phyloP scores from a whole-genome alignment of 2,329 filamentous ascomycete genomes.

The Sporothrix euskadiensis region DNA sequence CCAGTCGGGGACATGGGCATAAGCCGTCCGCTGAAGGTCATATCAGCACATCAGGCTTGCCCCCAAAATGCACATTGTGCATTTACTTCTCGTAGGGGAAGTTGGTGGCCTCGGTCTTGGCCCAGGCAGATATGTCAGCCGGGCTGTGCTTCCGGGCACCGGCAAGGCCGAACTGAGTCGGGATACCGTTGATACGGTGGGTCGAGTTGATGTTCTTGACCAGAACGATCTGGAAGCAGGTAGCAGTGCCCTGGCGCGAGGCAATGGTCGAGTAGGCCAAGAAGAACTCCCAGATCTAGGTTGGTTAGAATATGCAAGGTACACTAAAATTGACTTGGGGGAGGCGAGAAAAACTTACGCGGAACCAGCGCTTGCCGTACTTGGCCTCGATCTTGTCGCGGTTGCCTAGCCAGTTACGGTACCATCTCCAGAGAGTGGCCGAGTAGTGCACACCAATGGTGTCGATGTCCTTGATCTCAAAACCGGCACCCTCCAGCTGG shows the following conservation, averaged over 20 bases:
- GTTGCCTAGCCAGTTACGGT: constrained; percentile 97
- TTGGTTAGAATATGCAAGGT: neutral
- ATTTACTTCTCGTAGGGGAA: constrained; percentile 39
- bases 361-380: constrained; percentile 94
- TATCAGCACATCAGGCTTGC: neutral
- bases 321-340: neutral
- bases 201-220: constrained; percentile 90
- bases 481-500: constrained; percentile 80
- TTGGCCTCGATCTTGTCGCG: constrained; percentile 88
- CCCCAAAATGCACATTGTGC: neutral
- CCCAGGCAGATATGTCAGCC: constrained; percentile 41
- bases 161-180: constrained; percentile 66
- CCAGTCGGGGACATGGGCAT: neutral
- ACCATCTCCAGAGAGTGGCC: constrained; percentile 96
- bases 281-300: constrained; percentile 87
- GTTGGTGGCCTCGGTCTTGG: constrained; percentile 37
- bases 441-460: constrained; percentile 97
- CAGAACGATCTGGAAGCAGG: constrained; percentile 82
- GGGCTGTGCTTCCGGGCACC: constrained; percentile 54
- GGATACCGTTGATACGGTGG: constrained; percentile 75
- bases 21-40: neutral
- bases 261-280: constrained; percentile 81
- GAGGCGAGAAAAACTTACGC: constrained; percentile 58
- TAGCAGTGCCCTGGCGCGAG: constrained; percentile 79
- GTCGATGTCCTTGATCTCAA: constrained; percentile 88